Percentiles rank a stretch among this genome's conserved stretches.
These are phyloP conservation scores for Eucalyptus curtisii DNA, from an alignment of 345 rosid species.

Conservation along the genomic window DNA sequence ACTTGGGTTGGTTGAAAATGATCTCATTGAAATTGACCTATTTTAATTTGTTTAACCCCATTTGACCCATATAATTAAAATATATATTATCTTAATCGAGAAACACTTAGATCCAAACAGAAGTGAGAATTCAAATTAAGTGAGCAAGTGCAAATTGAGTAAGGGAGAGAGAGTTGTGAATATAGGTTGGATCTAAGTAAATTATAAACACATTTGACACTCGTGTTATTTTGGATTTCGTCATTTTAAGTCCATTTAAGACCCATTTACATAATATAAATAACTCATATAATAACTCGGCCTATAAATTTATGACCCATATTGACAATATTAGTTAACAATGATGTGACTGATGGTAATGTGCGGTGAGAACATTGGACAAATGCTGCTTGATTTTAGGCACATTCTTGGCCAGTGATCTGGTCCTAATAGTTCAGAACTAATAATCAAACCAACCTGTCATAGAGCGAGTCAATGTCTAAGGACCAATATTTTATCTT, in stretches of 20 bases:
- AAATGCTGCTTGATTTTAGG: no score
- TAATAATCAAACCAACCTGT: not conserved
- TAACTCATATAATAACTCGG: no score
- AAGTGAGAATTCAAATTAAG: fast-evolving
- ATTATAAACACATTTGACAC: no score
- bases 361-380: fast-evolving
- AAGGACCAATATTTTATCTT: no score
- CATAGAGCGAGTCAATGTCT: fast-evolving
- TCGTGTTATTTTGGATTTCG: fast-evolving
- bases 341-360: fast-evolving
- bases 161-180: no score
- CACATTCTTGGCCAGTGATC: fast-evolving
- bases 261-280: no score
- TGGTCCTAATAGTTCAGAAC: fast-evolving
- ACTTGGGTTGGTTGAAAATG: fast-evolving
- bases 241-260: no score
- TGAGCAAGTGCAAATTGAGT: not conserved
- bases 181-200: fast-evolving
- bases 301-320: no score
- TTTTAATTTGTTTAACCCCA: fast-evolving
- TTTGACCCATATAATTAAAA: fast-evolving
- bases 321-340: no score
- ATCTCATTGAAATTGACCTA: fast-evolving
- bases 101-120: fast-evolving
- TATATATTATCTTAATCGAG: no score